Evolutionary conservation across 2,329 filamentous ascomycete species (phyloP).

Genomic region (Aspergillus floridensis): DNA sequence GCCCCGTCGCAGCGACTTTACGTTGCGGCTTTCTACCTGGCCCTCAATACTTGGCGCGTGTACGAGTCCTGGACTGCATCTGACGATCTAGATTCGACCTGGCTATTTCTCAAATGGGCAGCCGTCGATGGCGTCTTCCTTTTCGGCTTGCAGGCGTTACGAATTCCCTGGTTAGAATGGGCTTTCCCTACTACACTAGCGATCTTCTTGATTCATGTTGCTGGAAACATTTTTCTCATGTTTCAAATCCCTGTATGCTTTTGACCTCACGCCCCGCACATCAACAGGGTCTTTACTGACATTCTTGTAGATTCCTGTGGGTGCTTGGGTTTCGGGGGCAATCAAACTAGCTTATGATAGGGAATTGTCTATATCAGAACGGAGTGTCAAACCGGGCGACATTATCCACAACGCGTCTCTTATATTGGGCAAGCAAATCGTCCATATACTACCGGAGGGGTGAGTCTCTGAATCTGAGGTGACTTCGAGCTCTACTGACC

Average conservation of each 20-base stretch:
- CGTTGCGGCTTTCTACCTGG: conserved; percentile 73
- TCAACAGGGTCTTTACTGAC: conserved; percentile 12
- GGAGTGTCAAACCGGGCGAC: conserved; percentile 79
- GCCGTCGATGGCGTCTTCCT: conserved; percentile 81
- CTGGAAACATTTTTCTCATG: conserved; percentile 84
- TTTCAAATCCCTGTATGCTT: conserved; percentile 75
- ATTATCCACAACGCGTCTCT: conserved; percentile 90
- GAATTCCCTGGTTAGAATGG: conserved; percentile 96
- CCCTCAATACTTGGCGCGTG: conserved; percentile 75
- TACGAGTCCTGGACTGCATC: conserved; percentile 82
- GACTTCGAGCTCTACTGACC: conserved; percentile 24
- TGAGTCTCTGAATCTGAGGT: conserved; percentile 36
- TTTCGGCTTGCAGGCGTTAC: conserved; percentile 79
- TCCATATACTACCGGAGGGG: conserved; percentile 96
- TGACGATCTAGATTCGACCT: conserved; percentile 82
- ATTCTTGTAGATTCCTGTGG: conserved; percentile 62
- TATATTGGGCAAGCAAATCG: conserved; percentile 93
- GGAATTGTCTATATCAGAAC: conserved; percentile 90
- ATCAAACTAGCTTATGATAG: conserved; percentile 85
- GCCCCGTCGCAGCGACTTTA: conserved; percentile 89
- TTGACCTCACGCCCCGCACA: conserved; percentile 1
- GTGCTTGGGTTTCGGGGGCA: conserved; percentile 68
- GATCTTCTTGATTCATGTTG: conserved; percentile 68
- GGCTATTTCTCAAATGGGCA: conserved; percentile 91
- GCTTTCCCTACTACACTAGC: conserved; percentile 70